These are phyloP conservation scores for Paraconiothyrium sp. DNA, from an alignment of 2,329 filamentous ascomycete species.

Conservation along the genomic window DNA sequence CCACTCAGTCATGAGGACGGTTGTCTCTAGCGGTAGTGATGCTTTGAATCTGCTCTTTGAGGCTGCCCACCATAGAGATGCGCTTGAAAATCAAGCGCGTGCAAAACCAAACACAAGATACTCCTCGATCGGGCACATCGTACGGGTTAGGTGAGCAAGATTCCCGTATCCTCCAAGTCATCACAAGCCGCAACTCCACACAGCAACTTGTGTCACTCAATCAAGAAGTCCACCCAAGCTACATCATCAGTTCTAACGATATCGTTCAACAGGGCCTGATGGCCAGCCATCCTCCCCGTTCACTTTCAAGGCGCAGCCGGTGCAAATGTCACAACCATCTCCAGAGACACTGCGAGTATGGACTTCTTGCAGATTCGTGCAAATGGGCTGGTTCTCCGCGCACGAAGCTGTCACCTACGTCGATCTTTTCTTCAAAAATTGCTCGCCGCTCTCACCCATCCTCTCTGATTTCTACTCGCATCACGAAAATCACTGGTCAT, in stretches of 20 bases:
- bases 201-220: not conserved
- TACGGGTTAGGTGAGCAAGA: slow-evolving; percentile 11
- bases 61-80: slow-evolving; percentile 54
- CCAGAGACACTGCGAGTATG: slow-evolving; percentile 56
- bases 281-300: slow-evolving; percentile 39
- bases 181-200: not conserved
- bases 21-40: slow-evolving; percentile 64
- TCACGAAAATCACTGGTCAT: slow-evolving; percentile 58
- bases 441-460: slow-evolving; percentile 62
- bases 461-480: slow-evolving; percentile 60
- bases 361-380: slow-evolving; percentile 62
- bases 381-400: slow-evolving; percentile 66
- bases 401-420: slow-evolving; percentile 64
- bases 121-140: slow-evolving; percentile 41
- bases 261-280: slow-evolving; percentile 19
- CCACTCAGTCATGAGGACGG: slow-evolving; percentile 57
- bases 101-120: slow-evolving; percentile 51
- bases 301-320: slow-evolving; percentile 46
- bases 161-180: not conserved
- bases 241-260: not conserved
- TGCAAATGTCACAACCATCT: slow-evolving; percentile 51
- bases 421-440: slow-evolving; percentile 63
- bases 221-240: not conserved
- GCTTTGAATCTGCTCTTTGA: slow-evolving; percentile 64
- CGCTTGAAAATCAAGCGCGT: slow-evolving; percentile 44